These are phyloP conservation scores for Lentithecium fluviatile DNA, from an alignment of 495 filamentous ascomycete species.

Conservation along the genomic window DNA sequence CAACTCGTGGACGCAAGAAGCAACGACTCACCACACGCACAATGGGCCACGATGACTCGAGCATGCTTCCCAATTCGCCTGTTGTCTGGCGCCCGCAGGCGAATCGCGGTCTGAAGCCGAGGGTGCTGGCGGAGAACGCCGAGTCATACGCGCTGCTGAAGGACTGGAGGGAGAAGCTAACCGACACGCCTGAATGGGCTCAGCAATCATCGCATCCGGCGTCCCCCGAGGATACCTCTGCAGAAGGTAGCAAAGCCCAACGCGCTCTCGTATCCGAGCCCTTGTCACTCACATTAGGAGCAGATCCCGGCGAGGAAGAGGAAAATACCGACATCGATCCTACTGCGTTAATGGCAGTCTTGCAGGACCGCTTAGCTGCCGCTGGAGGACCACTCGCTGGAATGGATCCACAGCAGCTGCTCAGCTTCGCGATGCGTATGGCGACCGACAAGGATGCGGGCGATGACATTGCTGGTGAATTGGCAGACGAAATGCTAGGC, in stretches of 20 bases:
- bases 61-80: not conserved
- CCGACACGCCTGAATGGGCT: conserved; percentile 5
- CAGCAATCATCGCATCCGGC: not conserved
- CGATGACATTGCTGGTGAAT: conserved; percentile 40
- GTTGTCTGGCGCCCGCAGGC: conserved; percentile 31
- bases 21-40: conserved; percentile 12
- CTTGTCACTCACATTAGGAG: not conserved
- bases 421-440: conserved; percentile 41
- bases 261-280: not conserved
- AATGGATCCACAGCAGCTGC: conserved; percentile 39
- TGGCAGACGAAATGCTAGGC: conserved; percentile 39
- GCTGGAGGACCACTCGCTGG: conserved; percentile 35
- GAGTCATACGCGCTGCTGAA: conserved; percentile 39
- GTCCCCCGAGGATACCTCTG: not conserved
- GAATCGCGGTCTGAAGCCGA: conserved; percentile 7
- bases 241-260: not conserved
- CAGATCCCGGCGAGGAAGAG: conserved; percentile 16
- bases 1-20: conserved; percentile 16
- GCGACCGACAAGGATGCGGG: conserved; percentile 34
- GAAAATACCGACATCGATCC: conserved; percentile 29
- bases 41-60: not conserved
- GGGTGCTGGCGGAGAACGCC: conserved; percentile 12
- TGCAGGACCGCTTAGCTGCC: conserved; percentile 33
- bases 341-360: conserved; percentile 35
- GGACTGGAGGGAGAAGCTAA: conserved; percentile 39